Conservation (phyloP, 1,284 basidiomycete genomes). For the Austropuccinia psidii region DNA sequence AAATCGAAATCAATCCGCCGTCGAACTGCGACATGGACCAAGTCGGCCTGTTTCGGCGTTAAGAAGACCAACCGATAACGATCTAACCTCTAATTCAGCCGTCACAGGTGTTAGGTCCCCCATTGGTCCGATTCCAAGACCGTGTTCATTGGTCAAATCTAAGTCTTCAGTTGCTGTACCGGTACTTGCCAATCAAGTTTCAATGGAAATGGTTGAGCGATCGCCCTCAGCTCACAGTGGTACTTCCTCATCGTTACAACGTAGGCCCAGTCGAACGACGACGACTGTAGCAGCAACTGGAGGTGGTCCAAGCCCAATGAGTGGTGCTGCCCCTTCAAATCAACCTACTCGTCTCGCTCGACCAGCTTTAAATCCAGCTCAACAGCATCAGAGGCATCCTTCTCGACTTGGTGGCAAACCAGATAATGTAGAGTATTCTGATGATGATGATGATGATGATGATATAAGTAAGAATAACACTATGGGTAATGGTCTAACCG, state of each 20-base stretch:
- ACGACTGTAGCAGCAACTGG: no score
- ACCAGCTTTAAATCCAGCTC: not conserved
- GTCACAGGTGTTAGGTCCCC: not conserved
- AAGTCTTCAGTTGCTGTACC: slow-evolving; percentile 31
- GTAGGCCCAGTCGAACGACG: not conserved
- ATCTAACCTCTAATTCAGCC: not conserved
- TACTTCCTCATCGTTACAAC: not conserved
- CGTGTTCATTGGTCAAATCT: slow-evolving; percentile 25
- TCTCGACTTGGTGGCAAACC: slow-evolving; percentile 56
- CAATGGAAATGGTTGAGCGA: not conserved
- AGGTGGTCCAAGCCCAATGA: not conserved
- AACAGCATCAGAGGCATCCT: not conserved
- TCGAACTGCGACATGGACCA: not conserved
- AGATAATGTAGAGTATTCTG: slow-evolving; percentile 61
- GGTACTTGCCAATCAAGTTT: not conserved
- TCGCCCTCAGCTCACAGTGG: not conserved
- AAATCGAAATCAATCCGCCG: slow-evolving; percentile 10
- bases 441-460: slow-evolving; percentile 57
- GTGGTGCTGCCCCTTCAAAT: not conserved
- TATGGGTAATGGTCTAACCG: no score
- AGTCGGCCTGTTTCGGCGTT: not conserved
- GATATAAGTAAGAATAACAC: slow-evolving; percentile 49
- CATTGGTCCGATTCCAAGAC: not conserved
- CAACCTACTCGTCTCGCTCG: not conserved
- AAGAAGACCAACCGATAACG: not conserved